These are phyloP conservation scores for Trichoderma semiorbis DNA, from an alignment of 2,329 filamentous ascomycete genomes.

Conservation along the genomic window DNA sequence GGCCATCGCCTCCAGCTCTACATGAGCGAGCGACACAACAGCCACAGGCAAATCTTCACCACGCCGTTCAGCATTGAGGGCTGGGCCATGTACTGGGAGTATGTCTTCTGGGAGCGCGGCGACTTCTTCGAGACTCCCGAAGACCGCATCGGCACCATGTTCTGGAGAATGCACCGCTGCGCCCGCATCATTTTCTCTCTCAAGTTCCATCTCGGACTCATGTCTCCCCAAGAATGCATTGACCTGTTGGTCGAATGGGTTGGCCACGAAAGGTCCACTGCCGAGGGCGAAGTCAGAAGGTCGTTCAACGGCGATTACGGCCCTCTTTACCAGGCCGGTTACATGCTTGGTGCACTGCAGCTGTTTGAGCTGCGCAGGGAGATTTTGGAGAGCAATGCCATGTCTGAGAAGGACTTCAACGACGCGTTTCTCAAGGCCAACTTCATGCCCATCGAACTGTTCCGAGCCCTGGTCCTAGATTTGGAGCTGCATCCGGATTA, in stretches of 20 bases:
- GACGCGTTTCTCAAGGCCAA: constrained; percentile 50
- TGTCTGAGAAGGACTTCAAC: constrained; percentile 54
- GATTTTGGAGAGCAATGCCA: constrained; percentile 36
- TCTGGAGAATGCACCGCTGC: constrained; percentile 62
- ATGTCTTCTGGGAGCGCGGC: constrained; percentile 52
- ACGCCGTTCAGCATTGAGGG: constrained; percentile 60
- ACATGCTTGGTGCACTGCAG: constrained; percentile 58
- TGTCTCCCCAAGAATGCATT: constrained; percentile 52
- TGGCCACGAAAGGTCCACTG: constrained; percentile 56
- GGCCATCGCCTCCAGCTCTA: constrained; percentile 55
- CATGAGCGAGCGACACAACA: constrained; percentile 43
- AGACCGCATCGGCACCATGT: constrained; percentile 55
- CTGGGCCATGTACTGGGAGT: constrained; percentile 61
- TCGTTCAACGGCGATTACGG: constrained; percentile 54
- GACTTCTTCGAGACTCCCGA: constrained; percentile 49
- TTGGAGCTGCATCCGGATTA: constrained; percentile 42
- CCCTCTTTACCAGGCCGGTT: constrained; percentile 57
- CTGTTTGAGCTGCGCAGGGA: constrained; percentile 49
- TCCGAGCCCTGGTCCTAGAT: constrained; percentile 46
- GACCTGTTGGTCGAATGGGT: constrained; percentile 55
- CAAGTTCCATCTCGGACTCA: constrained; percentile 54
- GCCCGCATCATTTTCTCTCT: constrained; percentile 57
- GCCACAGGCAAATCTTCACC: constrained; percentile 50
- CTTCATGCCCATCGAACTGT: constrained; percentile 52
- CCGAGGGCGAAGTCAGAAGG: constrained; percentile 57